phyloP scores from a whole-genome alignment of 345 rosid genomes.

The Cardamine chenopodiifolia region DNA sequence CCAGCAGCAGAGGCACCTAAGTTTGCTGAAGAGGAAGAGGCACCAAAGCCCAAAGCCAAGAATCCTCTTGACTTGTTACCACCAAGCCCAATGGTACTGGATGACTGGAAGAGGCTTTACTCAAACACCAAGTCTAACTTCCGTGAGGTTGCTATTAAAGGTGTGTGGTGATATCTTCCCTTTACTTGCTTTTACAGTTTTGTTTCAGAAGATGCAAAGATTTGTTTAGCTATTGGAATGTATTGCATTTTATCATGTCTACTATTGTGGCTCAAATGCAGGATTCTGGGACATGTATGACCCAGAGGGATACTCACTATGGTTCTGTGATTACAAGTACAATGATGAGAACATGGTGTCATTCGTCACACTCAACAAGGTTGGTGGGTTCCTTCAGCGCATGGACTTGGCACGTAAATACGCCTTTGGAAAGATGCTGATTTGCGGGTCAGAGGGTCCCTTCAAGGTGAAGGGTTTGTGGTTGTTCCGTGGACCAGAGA shows the following conservation, averaged over 20 bases:
- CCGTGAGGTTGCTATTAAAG: constrained; percentile 96
- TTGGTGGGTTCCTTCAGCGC: constrained; percentile 91
- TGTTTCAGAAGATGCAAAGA: background rate
- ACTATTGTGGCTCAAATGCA: constrained; percentile 39
- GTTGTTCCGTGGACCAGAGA: constrained; percentile 92
- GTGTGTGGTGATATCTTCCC: constrained; percentile 41
- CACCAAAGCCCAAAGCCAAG: constrained; percentile 83
- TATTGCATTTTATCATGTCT: background rate
- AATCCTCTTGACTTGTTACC: constrained; percentile 94
- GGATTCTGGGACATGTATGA: constrained; percentile 99
- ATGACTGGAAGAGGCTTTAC: constrained; percentile 99
- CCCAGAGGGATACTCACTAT: constrained; percentile 94
- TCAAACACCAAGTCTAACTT: constrained; percentile 94
- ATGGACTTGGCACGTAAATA: constrained; percentile 97
- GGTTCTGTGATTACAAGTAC: constrained; percentile 99
- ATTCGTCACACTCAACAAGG: constrained; percentile 90
- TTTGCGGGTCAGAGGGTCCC: constrained; percentile 77
- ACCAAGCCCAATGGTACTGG: constrained; percentile 89
- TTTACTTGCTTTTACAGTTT: background rate
- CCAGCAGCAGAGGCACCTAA: constrained; percentile 52
- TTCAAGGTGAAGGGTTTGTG: constrained; percentile 93
- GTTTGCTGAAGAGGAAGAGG: constrained; percentile 61
- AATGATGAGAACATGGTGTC: constrained; percentile 92
- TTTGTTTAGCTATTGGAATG: background rate
- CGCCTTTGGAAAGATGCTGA: constrained; percentile 95